These are phyloP conservation scores for Daldinia concentrica DNA, from an alignment of 495 filamentous ascomycete genomes.

Conservation along the genomic window DNA sequence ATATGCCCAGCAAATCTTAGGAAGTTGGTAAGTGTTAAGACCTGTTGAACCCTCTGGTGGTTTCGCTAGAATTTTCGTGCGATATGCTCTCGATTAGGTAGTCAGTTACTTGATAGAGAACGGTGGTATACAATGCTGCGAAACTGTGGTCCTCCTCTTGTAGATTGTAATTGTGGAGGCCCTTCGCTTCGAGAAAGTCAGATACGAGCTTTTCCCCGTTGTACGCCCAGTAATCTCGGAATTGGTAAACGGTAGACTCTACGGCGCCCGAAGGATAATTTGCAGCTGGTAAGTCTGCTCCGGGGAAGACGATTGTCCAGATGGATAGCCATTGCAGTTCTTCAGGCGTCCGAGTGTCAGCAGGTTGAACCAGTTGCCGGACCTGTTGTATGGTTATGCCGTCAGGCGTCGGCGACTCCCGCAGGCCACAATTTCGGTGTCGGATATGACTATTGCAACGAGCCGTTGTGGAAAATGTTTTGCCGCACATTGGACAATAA, in stretches of 20 bases:
- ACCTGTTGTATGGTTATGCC: conserved; percentile 34
- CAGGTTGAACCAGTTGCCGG: conserved; percentile 24
- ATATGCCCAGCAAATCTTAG: too few species aligned
- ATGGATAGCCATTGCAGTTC: conserved; percentile 34
- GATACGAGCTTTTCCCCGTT: conserved; percentile 23
- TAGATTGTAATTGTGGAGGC: neutral
- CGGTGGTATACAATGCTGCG: neutral
- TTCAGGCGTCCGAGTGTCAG: conserved; percentile 2
- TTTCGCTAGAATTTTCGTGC: neutral
- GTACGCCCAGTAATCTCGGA: conserved; percentile 36
- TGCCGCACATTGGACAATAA: conserved; percentile 33
- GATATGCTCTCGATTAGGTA: conserved; percentile 3
- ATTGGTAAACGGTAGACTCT: conserved; percentile 22
- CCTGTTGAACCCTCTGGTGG: neutral
- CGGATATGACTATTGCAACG: conserved; percentile 31
- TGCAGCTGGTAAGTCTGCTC: conserved; percentile 2
- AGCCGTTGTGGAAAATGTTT: conserved; percentile 15
- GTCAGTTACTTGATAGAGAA: conserved; percentile 10
- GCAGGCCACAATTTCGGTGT: conserved; percentile 1
- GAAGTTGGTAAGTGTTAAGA: neutral
- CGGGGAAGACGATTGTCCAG: conserved; percentile 39
- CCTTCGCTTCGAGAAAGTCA: conserved; percentile 21
- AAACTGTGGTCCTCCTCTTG: neutral
- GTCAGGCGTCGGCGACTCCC: conserved; percentile 20
- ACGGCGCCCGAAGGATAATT: neutral